phyloP scores from a whole-genome alignment of 2,329 filamentous ascomycete genomes.

The Periconia sp. region DNA sequence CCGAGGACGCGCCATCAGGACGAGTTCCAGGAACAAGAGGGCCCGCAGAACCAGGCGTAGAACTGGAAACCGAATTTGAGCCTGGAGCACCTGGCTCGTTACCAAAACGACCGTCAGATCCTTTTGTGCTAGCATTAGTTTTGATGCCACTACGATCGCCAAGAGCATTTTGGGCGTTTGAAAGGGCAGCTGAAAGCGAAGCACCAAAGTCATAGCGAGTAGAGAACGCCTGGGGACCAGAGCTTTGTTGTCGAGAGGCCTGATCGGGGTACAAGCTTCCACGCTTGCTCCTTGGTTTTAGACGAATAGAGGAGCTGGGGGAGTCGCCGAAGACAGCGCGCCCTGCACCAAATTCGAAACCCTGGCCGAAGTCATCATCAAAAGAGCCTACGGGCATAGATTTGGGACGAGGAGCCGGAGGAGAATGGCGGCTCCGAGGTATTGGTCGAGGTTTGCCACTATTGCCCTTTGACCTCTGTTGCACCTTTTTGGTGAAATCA shows the following conservation, averaged over 20 bases:
- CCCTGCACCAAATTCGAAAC: constrained; percentile 51
- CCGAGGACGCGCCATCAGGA: constrained; percentile 58
- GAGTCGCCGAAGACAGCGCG: constrained; percentile 60
- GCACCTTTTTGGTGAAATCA: constrained; percentile 81
- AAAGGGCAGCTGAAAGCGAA: constrained; percentile 82
- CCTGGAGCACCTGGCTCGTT: constrained; percentile 46
- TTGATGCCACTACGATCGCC: constrained; percentile 58
- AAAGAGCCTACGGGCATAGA: constrained; percentile 54
- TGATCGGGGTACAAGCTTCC: constrained; percentile 63
- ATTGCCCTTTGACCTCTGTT: constrained; percentile 52
- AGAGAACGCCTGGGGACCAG: constrained; percentile 71
- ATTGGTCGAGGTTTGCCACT: constrained; percentile 55
- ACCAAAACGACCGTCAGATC: constrained; percentile 34
- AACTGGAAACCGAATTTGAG: not conserved
- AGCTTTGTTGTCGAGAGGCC: constrained; percentile 50
- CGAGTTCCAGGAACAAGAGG: constrained; percentile 45
- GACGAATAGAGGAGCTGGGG: constrained; percentile 60
- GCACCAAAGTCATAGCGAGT: constrained; percentile 95
- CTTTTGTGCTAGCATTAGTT: constrained; percentile 19
- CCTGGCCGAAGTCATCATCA: constrained; percentile 71
- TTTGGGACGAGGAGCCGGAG: constrained; percentile 49
- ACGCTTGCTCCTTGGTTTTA: constrained; percentile 69
- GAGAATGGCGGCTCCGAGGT: constrained; percentile 52
- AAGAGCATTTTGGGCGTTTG: constrained; percentile 67
- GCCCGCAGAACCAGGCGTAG: constrained; percentile 20